These are phyloP conservation scores for Phytophthora constricta DNA, from an alignment of 352 stramenopile species.

Conservation along the genomic window DNA sequence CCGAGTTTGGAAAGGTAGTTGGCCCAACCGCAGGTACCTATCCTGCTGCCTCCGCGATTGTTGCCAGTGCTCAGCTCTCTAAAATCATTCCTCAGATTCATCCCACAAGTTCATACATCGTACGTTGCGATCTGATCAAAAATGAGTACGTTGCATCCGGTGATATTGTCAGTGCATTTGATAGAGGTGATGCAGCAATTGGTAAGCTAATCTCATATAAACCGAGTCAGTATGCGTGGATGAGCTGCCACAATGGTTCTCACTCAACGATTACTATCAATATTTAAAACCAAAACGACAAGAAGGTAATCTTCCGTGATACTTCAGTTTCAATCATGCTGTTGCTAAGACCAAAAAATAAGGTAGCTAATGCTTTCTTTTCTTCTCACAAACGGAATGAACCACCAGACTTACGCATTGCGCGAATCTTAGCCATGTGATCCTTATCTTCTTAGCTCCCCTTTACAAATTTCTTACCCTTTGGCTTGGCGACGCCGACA, in stretches of 20 bases:
- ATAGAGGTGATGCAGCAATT: background rate
- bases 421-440: constrained; percentile 1
- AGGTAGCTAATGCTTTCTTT: background rate
- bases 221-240: constrained; percentile 1
- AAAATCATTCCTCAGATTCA: constrained; percentile 10
- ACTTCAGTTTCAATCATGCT: background rate
- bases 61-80: background rate
- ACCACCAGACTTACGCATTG: background rate
- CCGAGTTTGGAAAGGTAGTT: constrained; percentile 2
- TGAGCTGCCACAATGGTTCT: background rate
- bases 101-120: constrained; percentile 1
- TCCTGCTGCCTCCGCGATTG: background rate
- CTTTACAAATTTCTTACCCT: background rate
- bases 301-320: background rate
- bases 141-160: background rate
- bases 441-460: background rate
- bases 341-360: background rate
- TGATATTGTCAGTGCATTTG: constrained; percentile 1
- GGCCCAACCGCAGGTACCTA: constrained; percentile 2
- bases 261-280: background rate
- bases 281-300: constrained; percentile 2
- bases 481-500: background rate
- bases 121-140: constrained; percentile 11
- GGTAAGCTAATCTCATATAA: constrained; percentile 3
- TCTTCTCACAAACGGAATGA: background rate